phyloP scores from a whole-genome alignment of 345 rosid species.

The Balakata baccata region DNA sequence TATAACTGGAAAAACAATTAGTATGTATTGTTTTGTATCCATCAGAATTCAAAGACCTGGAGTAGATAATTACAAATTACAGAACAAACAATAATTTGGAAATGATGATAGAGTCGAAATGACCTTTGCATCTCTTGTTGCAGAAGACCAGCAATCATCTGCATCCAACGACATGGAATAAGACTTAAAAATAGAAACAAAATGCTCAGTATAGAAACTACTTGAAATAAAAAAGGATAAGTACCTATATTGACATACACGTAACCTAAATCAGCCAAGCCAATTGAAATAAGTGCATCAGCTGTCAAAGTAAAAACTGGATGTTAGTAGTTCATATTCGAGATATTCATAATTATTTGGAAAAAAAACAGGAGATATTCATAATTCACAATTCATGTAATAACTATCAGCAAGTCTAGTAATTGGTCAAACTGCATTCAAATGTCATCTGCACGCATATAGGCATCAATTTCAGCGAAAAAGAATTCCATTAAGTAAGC shows the following conservation, averaged over 20 bases:
- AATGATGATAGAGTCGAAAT: not conserved
- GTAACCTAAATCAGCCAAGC: constrained; percentile 91
- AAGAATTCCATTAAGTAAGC: not conserved
- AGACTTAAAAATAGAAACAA: constrained; percentile 18
- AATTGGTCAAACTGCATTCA: not conserved
- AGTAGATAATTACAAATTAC: not conserved
- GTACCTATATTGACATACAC: constrained; percentile 80
- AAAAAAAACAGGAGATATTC: not conserved
- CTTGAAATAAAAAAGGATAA: constrained; percentile 9
- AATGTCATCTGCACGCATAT: not conserved
- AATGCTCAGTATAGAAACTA: constrained; percentile 8
- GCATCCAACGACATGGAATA: constrained; percentile 30
- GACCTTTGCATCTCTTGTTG: constrained; percentile 61
- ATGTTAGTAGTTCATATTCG: constrained; percentile 19
- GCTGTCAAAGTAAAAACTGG: constrained; percentile 42
- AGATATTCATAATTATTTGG: too few species aligned
- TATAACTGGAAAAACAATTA: not conserved
- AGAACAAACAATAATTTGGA: not conserved
- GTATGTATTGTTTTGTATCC: not conserved
- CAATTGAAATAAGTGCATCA: constrained; percentile 84
- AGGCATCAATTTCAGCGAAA: not conserved
- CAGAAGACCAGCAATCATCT: constrained; percentile 96
- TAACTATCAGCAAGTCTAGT: not conserved
- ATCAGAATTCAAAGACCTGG: not conserved
- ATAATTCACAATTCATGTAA: not conserved